A percentile compares a stretch with the other conserved stretches of the same genome.
These are phyloP conservation scores for Ogataea populi-albae DNA, from an alignment of 805 yeast species.

Conservation along the genomic window DNA sequence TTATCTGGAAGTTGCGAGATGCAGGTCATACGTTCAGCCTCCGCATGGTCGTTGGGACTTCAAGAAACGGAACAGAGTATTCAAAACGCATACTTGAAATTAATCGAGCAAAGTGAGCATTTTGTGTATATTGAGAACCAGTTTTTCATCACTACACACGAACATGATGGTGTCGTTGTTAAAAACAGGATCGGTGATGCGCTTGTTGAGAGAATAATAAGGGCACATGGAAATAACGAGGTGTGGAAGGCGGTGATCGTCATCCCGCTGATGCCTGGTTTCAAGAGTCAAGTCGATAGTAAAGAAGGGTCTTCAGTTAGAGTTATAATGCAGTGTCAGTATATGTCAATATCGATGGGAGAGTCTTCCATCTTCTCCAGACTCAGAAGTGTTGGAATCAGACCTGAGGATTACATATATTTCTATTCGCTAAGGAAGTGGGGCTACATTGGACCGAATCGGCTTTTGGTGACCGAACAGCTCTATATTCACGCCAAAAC, in stretches of 20 bases:
- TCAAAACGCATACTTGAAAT: constrained; percentile 85
- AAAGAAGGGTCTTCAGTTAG: constrained; percentile 95
- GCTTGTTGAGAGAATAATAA: constrained; percentile 88
- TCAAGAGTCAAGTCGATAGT: constrained; percentile 87
- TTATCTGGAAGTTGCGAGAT: constrained; percentile 86
- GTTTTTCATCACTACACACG: constrained; percentile 88
- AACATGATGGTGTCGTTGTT: constrained; percentile 77
- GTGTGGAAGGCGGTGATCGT: constrained; percentile 88
- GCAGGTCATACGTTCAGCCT: constrained; percentile 84
- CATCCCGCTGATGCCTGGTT: constrained; percentile 97
- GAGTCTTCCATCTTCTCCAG: constrained; percentile 82
- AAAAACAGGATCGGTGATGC: constrained; percentile 95
- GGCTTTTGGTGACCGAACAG: constrained; percentile 81
- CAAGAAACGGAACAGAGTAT: constrained; percentile 83
- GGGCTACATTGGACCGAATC: constrained; percentile 83
- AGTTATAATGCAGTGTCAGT: constrained; percentile 95
- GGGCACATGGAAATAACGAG: constrained; percentile 75
- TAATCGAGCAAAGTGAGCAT: constrained; percentile 90
- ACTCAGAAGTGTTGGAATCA: constrained; percentile 72
- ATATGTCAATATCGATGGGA: constrained; percentile 89
- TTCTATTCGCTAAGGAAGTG: constrained; percentile 92
- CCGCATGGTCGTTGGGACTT: constrained; percentile 91
- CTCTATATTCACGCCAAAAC: constrained; percentile 91
- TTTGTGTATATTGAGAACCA: constrained; percentile 94
- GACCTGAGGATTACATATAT: constrained; percentile 87